These are phyloP conservation scores for Chlamydomonas sphaeroides DNA, from an alignment of 139 green algal species.

Conservation along the genomic window DNA sequence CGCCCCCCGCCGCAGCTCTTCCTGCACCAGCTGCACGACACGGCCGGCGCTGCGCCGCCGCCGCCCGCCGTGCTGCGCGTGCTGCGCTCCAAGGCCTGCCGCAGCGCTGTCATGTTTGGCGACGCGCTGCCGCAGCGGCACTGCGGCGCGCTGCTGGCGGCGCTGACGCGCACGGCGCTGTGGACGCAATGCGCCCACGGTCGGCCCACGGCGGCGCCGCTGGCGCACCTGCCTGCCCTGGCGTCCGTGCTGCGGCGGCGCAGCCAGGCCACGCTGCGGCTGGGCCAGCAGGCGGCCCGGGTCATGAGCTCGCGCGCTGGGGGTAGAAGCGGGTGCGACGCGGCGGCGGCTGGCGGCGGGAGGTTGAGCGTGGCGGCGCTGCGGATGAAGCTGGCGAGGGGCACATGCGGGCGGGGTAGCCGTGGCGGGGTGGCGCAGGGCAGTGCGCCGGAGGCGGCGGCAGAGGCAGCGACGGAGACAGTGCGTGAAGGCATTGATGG, in stretches of 20 bases:
- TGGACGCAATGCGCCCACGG: slow-evolving; percentile 87
- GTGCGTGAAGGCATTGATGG: no score
- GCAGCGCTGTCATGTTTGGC: slow-evolving; percentile 88
- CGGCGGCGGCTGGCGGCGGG: no score
- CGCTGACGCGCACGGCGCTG: slow-evolving; percentile 61
- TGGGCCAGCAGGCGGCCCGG: no score
- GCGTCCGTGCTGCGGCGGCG: neutral
- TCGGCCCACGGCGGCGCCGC: slow-evolving; percentile 66
- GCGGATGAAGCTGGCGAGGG: no score
- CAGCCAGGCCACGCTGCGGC: neutral
- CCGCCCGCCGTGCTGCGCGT: slow-evolving; percentile 63
- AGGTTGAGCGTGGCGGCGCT: no score
- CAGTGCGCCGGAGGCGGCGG: no score
- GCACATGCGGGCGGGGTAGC: no score
- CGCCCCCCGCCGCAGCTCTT: slow-evolving; percentile 51
- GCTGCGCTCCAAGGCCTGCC: slow-evolving; percentile 80
- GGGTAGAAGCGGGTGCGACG: no score
- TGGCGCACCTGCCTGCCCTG: slow-evolving; percentile 35
- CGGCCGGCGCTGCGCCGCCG: slow-evolving; percentile 15
- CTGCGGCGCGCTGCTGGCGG: slow-evolving; percentile 64
- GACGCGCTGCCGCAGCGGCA: slow-evolving; percentile 62
- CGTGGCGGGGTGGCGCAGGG: no score
- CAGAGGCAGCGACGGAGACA: no score
- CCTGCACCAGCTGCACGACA: slow-evolving; percentile 71
- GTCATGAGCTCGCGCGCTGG: no score